phyloP scores from a whole-genome alignment of 2,329 filamentous ascomycete genomes.

The Paracoccidioides brasiliensis region DNA sequence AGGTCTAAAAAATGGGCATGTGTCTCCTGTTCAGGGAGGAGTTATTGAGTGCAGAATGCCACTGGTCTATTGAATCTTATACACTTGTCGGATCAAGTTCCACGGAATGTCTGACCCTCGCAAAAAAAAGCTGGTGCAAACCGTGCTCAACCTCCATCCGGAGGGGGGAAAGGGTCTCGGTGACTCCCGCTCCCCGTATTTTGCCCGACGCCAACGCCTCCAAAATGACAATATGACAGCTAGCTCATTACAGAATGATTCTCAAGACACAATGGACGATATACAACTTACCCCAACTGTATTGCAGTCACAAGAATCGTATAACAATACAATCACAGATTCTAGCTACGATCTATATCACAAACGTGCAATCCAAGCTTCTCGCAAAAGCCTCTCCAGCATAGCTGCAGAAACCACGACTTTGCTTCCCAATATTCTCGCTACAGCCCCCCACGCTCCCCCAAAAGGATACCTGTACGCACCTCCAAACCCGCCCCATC shows the following conservation, averaged over 20 bases:
- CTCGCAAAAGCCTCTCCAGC: constrained; percentile 23
- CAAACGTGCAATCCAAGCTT: background rate
- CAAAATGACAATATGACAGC: background rate
- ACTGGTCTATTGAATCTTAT: background rate
- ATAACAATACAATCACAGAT: background rate
- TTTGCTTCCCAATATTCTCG: constrained; percentile 37
- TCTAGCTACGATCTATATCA: background rate
- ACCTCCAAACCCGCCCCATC: constrained; percentile 25
- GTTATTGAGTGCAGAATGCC: background rate
- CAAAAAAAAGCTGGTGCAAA: constrained; percentile 10
- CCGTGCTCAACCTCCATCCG: constrained; percentile 12
- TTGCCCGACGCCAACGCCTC: background rate
- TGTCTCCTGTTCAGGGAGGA: background rate
- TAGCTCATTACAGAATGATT: background rate
- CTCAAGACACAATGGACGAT: constrained; percentile 9
- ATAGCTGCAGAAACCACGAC: constrained; percentile 37
- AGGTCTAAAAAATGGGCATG: background rate
- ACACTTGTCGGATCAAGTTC: background rate
- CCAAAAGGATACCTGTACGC: constrained; percentile 28
- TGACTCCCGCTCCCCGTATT: background rate
- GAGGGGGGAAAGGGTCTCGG: constrained; percentile 1
- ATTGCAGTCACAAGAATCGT: background rate
- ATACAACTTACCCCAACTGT: constrained; percentile 2
- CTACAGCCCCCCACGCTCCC: constrained; percentile 30
- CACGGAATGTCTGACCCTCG: constrained; percentile 3